Base-by-base conservation (phyloP, 225 moss, liverwort and hornwort genomes). In the Sphagnum tenellum region DNA sequence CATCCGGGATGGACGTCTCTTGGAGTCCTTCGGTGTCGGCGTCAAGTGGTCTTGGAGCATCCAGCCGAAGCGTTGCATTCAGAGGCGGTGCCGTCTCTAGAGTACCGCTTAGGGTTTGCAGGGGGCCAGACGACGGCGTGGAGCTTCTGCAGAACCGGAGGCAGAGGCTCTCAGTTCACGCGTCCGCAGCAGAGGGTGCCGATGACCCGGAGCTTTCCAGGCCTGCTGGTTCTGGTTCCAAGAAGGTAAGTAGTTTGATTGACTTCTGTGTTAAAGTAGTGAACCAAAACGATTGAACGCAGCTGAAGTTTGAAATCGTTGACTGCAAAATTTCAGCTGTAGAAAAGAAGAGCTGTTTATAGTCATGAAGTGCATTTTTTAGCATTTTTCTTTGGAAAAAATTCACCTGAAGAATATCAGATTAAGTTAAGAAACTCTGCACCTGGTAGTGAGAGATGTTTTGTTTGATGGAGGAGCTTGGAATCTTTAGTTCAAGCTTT, bases 31-130 rank as follows among this genome's bases (percentile, higher is more conserved):
- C 77, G 5, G 62, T 65, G 5, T 47, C 67, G 45, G 51, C 62
- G 14, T 68, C 56, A 56, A 71, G 63, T 7, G 56, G 62, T 12
- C 66, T 80, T 9, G 71, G 66, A 50, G 73, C 75, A 53, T 73
- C 81, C 50, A 5, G 52, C 52, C 66, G 69, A 58, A 84, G 84
- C 55, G 78, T 84, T 60, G 75, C 76, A 4, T 78, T 84, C 60
- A 64, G 80, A 48, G 84, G 84, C 48, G 63, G 73, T 57, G 56
- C 76, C 11, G 67, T 84, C 47, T 61, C 73, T 5, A 67, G 75
- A 73, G 77, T 62, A 44, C 75, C 84, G 44, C 73, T 84, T 46
- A 72, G 78, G 69, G 61, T 65, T 67, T 78, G 69, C 67, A 67
- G 69, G 57, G 66, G 74, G 13, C 52, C 65, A 9, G 70, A 70